Evolutionary conservation across 306 rosid genomes (phyloP), one percentile per base, ranked within the genome.

Genomic region (Dalbergia cultrata): DNA sequence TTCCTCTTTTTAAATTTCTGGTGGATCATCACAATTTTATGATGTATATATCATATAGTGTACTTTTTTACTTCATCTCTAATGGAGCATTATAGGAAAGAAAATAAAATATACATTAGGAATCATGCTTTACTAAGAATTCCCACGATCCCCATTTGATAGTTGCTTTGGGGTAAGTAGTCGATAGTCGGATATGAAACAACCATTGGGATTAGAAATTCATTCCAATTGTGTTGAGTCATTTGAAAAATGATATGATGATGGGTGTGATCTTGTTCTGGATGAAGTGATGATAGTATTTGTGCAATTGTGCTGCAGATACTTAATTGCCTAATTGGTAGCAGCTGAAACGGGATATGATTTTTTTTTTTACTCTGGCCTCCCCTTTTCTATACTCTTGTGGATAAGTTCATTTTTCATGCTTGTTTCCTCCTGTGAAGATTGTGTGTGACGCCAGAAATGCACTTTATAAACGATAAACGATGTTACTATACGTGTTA

Each of bases 31-130:
- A 59, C 61, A 80, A 83, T 75, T 80, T 33, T 83, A 79, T 56
- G 65, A 66, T 87, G 95, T 89, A 90, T 34, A 92, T 90, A 87
- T n/a, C n/a, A n/a, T n/a, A n/a, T n/a, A n/a, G n/a, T 82, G 3
- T 34, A 34, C 39, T 34, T 34, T 13, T 70, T 75, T 74, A 83
- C 86, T 84, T 87, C 81, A 75, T 83, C 76, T 74, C 88, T 60
- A 39, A 62, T 72, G 85, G 81, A 80, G 79, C 75, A 33, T 13
- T 76, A 73, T 61, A 83, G 56, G 70, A 60, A 80, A 76, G 87
- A 67, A 80, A 80, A 83, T 75, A 72, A 76, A 78, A 60, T 62
- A 67, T 19, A 39, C 56, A 53, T 31, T 69, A 53, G 11, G 11
- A 43, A 43, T 43, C 47, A 0, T 67, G 54, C 68, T 49, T 18